Conservation (phyloP, 176 grass and related monocot species). For the Ampelocalamus luodianensis region DNA sequence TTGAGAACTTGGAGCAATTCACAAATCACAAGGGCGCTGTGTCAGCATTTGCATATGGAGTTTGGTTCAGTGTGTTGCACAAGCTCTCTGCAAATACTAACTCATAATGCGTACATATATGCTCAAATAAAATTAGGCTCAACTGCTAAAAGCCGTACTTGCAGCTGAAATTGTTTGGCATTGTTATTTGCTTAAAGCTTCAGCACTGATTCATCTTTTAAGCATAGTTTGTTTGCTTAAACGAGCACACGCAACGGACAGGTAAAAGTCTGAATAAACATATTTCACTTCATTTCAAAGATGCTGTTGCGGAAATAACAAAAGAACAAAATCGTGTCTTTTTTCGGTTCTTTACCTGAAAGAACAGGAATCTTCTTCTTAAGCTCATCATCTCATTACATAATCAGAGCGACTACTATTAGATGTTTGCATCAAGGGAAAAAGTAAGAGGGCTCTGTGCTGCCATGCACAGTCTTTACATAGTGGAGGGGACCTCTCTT, state of each 20-base stretch:
- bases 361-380: not conserved
- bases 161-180: too few species aligned
- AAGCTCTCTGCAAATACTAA: not conserved
- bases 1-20: not conserved
- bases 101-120: not conserved
- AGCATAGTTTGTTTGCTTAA: not conserved
- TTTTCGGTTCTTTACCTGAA: not conserved
- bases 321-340: not conserved
- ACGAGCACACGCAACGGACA: not conserved
- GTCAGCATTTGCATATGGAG: not conserved
- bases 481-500: not conserved
- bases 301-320: not conserved
- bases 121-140: not conserved
- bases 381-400: not conserved
- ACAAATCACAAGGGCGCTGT: not conserved
- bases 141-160: not conserved
- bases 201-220: not conserved
- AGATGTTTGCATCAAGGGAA: not conserved
- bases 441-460: not conserved
- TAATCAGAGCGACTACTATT: not conserved
- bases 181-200: not conserved
- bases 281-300: not conserved
- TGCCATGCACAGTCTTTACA: not conserved
- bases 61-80: not conserved
- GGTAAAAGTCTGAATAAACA: not conserved